Base-by-base conservation (phyloP, 2,329 filamentous ascomycete species). In the Xylariaceae sp. region DNA sequence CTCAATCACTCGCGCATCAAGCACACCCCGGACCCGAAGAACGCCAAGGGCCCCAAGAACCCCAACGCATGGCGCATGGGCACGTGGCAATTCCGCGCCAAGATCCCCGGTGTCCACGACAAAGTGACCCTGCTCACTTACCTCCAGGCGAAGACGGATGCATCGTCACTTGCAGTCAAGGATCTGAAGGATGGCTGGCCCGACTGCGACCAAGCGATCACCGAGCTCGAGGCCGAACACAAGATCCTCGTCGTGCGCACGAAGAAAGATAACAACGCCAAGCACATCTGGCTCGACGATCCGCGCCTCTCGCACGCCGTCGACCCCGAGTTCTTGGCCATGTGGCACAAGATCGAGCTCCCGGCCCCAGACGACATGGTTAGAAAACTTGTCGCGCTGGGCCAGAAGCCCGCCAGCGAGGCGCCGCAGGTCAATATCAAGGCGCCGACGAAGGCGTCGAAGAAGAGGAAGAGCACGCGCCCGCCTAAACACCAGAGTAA, bases 171-270 rank as follows among this genome's bases (percentile, higher is more conserved):
- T 57, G 82, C 82, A 44, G 90, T 97, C 63, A 92, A 91, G 73
- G 92, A 97, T 68, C 82, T 99, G 62, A 96, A 96, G 75, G 94
- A 99, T 72, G 94, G 94, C 64, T 99, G 94, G 94, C 86, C 88
- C 23, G 87, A 88, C 68, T 95, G 91, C 70, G 86, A 92, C 62
- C 83, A 88, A 17, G 83, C 88, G 8, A 88, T 99, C 72, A 83
- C 88, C 63, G 80, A 84, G 66, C 81, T 99, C 55, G 93, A 97
- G 77, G 76, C 76, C 47, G 84, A 89, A 72, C 88, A 92, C 70
- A 88, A 88, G 73, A 81, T 97, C 51, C 81, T 97, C 42, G 90
- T 97, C 4, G 89, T 90, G 18, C 85, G 92, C 62, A 92, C 92
- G 58, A 95, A 94, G 76, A 97, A 97, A 78, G 93, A 97, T 73